Evolutionary conservation across 1,284 basidiomycete genomes (phyloP).

Genomic region (Moesziomyces parantarcticus): DNA sequence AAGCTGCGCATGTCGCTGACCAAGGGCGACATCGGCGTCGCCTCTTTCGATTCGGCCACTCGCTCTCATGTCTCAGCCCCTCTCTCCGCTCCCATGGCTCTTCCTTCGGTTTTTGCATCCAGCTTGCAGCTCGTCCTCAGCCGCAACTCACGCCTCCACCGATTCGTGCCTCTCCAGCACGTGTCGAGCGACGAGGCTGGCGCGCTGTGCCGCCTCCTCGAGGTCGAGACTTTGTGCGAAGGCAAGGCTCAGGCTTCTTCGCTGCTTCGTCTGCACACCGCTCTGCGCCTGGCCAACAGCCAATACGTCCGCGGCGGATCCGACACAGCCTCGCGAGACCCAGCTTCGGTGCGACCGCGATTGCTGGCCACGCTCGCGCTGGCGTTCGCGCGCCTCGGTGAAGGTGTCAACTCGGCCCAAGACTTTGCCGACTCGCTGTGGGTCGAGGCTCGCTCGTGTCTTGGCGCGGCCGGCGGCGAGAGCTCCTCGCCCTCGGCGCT

Average conservation of each 20-base stretch:
- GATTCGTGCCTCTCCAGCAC: conserved; percentile 12
- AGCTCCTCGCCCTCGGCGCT: conserved; percentile 8
- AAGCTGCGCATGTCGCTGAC: conserved; percentile 28
- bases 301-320: conserved; percentile 11
- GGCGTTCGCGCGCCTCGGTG: conserved; percentile 43
- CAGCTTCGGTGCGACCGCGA: conserved; percentile 16
- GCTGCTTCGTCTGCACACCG: conserved; percentile 48
- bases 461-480: conserved; percentile 6
- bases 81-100: conserved; percentile 15
- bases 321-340: conserved; percentile 10
- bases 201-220: conserved; percentile 39
- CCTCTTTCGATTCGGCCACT: conserved; percentile 19
- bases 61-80: conserved; percentile 19
- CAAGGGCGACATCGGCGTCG: conserved; percentile 30
- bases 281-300: conserved; percentile 46
- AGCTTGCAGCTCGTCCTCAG: conserved; percentile 22
- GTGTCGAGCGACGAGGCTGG: conserved; percentile 28
- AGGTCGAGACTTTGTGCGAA: conserved; percentile 53
- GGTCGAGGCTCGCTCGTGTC: conserved; percentile 35
- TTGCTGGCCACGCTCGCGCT: conserved; percentile 50
- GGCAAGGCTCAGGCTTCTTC: conserved; percentile 39
- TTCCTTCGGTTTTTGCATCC: conserved; percentile 13
- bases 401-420: conserved; percentile 34
- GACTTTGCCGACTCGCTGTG: conserved; percentile 40
- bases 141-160: conserved; percentile 6